These are phyloP conservation scores for Zymoseptoria brevis DNA, from an alignment of 2,329 filamentous ascomycete species.

Conservation along the genomic window DNA sequence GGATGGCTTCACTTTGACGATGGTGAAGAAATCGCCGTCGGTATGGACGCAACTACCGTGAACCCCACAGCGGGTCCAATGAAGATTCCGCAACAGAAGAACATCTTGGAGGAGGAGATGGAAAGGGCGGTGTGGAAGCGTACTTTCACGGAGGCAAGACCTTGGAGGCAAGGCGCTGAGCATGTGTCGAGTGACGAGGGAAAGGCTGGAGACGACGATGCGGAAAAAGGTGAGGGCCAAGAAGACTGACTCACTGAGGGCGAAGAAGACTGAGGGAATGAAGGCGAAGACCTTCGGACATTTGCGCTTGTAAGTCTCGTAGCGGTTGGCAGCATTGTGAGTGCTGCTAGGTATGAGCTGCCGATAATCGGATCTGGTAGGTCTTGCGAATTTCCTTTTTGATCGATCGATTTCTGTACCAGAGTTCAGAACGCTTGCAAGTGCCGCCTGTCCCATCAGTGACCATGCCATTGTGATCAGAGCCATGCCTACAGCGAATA, in stretches of 20 bases:
- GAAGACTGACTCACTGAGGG: neutral
- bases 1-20: neutral
- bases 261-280: neutral
- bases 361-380: too few relatives aligned
- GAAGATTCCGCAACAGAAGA: neutral
- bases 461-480: too few relatives aligned
- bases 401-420: too few relatives aligned
- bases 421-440: too few relatives aligned
- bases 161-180: neutral
- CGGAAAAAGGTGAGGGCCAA: neutral
- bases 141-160: neutral
- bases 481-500: too few relatives aligned
- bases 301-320: neutral
- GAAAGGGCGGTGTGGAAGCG: neutral
- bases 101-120: neutral
- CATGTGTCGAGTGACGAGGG: neutral
- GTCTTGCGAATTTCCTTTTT: too few relatives aligned
- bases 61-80: neutral
- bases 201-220: neutral
- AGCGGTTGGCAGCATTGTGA: too few relatives aligned
- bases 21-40: neutral
- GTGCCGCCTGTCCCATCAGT: too few relatives aligned
- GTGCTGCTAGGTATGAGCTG: too few relatives aligned
- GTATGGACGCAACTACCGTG: neutral
- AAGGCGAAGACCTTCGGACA: neutral